These are phyloP conservation scores for Malassezia brasiliensis DNA, from an alignment of 1,284 basidiomycete genomes.

Conservation along the genomic window DNA sequence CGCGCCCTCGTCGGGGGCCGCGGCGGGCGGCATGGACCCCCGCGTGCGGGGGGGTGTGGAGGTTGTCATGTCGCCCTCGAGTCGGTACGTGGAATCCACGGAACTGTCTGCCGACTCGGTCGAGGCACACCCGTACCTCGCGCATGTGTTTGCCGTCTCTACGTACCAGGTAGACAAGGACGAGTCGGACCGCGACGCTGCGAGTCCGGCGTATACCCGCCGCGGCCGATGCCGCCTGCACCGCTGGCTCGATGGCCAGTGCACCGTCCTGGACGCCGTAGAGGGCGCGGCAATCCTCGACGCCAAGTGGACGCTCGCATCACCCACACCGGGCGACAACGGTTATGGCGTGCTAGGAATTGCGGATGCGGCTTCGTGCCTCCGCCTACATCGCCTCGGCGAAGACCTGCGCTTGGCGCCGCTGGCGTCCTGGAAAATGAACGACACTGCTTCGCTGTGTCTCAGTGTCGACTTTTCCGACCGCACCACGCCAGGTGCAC, in stretches of 20 bases:
- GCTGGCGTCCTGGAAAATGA: constrained; percentile 25
- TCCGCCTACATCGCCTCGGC: constrained; percentile 22
- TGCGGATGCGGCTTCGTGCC: constrained; percentile 28
- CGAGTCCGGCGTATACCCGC: constrained; percentile 28
- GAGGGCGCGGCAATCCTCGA: constrained; percentile 41
- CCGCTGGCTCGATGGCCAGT: not conserved
- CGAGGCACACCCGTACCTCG: constrained; percentile 30
- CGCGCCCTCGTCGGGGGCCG: too few relatives aligned
- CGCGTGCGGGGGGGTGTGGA: not conserved
- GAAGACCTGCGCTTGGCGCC: constrained; percentile 4
- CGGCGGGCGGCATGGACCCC: not conserved
- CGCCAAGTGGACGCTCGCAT: constrained; percentile 38
- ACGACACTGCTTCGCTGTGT: constrained; percentile 30
- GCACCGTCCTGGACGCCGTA: not conserved
- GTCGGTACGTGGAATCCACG: constrained; percentile 30
- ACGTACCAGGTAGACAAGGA: constrained; percentile 46
- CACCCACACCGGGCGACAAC: not conserved
- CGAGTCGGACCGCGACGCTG: not conserved
- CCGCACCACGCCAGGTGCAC: constrained; percentile 2
- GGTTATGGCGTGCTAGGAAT: constrained; percentile 22
- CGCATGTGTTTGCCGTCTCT: constrained; percentile 36
- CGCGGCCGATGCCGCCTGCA: constrained; percentile 29
- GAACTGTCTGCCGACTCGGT: constrained; percentile 40
- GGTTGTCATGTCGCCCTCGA: constrained; percentile 1
- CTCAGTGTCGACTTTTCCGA: constrained; percentile 45